These are phyloP conservation scores for Aspergillus nomiae DNA, from an alignment of 2,329 filamentous ascomycete species.

Conservation along the genomic window DNA sequence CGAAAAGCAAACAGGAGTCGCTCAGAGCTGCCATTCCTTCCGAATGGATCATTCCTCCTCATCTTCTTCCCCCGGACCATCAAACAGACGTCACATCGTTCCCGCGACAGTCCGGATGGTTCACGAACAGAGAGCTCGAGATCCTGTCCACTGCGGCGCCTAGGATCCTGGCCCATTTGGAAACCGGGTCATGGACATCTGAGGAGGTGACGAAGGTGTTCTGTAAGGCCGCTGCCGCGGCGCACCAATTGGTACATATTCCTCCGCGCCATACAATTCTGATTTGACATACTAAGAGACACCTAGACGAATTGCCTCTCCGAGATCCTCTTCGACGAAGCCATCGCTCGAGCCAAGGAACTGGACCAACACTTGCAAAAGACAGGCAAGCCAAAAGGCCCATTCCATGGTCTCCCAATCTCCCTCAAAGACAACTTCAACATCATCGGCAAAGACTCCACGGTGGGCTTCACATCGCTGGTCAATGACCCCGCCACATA, in stretches of 20 bases:
- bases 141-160: slow-evolving; percentile 47
- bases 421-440: slow-evolving; percentile 46
- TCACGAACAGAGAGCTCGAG: slow-evolving; percentile 54
- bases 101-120: slow-evolving; percentile 60
- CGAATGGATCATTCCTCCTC: slow-evolving; percentile 59
- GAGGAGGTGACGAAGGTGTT: slow-evolving; percentile 56
- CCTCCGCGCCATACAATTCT: background rate
- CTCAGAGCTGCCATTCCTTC: slow-evolving; percentile 55
- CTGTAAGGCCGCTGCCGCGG: slow-evolving; percentile 57
- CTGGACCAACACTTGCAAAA: slow-evolving; percentile 54
- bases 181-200: slow-evolving; percentile 49
- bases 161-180: slow-evolving; percentile 37
- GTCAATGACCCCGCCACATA: slow-evolving; percentile 21
- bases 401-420: slow-evolving; percentile 46
- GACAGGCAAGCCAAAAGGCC: slow-evolving; percentile 40
- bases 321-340: slow-evolving; percentile 58
- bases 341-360: slow-evolving; percentile 53
- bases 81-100: slow-evolving; percentile 61
- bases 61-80: slow-evolving; percentile 55
- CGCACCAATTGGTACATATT: slow-evolving; percentile 54
- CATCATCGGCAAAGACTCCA: slow-evolving; percentile 27
- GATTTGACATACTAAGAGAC: background rate
- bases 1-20: slow-evolving; percentile 47
- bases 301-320: slow-evolving; percentile 61
- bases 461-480: slow-evolving; percentile 22